Base-by-base conservation (phyloP, 257 asterid genomes). In the Handroanthus guayacan region DNA sequence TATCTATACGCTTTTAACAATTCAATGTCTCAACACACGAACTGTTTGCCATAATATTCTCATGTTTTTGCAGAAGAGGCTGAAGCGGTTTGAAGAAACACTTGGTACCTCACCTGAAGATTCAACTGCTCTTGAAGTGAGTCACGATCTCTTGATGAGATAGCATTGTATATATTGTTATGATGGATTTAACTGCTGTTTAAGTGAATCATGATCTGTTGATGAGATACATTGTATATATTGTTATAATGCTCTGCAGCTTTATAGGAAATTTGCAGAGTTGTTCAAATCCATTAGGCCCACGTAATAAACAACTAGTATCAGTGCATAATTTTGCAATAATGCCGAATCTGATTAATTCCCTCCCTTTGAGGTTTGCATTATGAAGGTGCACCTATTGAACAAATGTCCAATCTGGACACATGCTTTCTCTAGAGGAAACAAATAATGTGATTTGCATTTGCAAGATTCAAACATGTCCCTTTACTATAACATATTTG, bases 121-220 rank as follows among this genome's bases (percentile, higher is more conserved):
- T 84, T 78, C 94, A 65, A 74, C 76, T 73, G 93, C 98, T 44
- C 92, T 95, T 79, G 98, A 92, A 86, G 99, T 92, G 85, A 94
- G 98, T 84, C 39, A 11, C 51, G 17, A 74, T 79, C 67, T 72
- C 44, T 63, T 74, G 45, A 71, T 37, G 78, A 66, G 50, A 72
- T 57, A 55, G 77, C 50, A 76, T 79, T 25, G 31, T 25, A 25
- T 25, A 25, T 1, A 25, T 25, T 25, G 31, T 25, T 25, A 25
- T 25, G 31, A 25, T 25, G 31, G 98, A 95, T 84, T 78, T 93
- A 65, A 74, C 76, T 71, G 93, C 98, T 44, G 91, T 92, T 79
- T 97, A 92, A 86, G 99, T 92, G 85, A 94, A 97, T 84, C 45
- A 11, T 47, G 17, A 74, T 79, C 67, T 72, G 48, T 63, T 74